phyloP scores from a whole-genome alignment of 2,329 filamentous ascomycete species.

The Colletotrichum sublineola region DNA sequence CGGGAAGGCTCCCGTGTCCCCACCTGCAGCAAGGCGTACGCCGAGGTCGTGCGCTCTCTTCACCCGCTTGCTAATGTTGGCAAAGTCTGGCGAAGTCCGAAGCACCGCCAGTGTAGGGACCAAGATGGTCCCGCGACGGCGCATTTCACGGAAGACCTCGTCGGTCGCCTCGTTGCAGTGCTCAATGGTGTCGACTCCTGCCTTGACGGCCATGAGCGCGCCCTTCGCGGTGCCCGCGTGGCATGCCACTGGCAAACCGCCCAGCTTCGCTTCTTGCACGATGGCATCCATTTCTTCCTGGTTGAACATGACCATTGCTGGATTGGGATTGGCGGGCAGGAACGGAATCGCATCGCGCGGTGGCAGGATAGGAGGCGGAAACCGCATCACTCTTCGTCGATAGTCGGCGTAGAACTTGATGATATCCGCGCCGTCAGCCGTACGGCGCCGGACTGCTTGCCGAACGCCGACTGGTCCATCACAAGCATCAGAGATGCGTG shows the following conservation, averaged over 20 bases:
- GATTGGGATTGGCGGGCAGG: constrained; percentile 51
- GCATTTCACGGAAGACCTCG: constrained; percentile 60
- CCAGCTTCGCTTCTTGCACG: constrained; percentile 60
- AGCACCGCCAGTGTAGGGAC: constrained; percentile 65
- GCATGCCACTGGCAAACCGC: constrained; percentile 57
- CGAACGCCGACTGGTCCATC: constrained; percentile 63
- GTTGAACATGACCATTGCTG: constrained; percentile 59
- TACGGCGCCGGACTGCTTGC: constrained; percentile 59
- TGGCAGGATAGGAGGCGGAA: constrained; percentile 49
- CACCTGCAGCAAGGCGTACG: constrained; percentile 64
- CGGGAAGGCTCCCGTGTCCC: constrained; percentile 66
- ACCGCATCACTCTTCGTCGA: constrained; percentile 58
- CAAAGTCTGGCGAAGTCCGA: constrained; percentile 18
- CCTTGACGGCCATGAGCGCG: constrained; percentile 59
- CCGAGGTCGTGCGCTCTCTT: constrained; percentile 61
- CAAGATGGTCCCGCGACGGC: constrained; percentile 59
- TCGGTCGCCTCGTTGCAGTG: constrained; percentile 56
- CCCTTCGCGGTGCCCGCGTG: constrained; percentile 58
- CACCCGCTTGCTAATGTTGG: constrained; percentile 51
- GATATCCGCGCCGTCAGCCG: constrained; percentile 63
- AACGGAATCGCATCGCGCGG: constrained; percentile 45
- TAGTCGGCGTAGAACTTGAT: constrained; percentile 68
- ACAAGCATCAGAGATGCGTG: constrained; percentile 55
- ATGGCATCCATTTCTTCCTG: constrained; percentile 65
- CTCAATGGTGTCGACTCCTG: constrained; percentile 63